phyloP scores from a whole-genome alignment of 2,329 filamentous ascomycete genomes.

The Nigrograna mackinnonii region DNA sequence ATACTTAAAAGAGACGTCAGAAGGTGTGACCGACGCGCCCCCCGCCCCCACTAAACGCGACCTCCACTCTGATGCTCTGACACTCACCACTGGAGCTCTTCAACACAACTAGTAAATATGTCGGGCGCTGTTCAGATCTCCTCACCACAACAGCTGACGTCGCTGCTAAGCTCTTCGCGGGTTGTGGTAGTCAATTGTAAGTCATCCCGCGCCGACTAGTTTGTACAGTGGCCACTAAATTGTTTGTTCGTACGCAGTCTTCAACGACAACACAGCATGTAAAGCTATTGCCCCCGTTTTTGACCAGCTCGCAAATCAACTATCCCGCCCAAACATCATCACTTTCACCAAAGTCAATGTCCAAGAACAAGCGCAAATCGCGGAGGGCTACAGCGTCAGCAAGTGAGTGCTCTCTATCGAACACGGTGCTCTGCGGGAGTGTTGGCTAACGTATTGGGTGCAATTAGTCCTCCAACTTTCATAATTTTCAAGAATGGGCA shows the following conservation, averaged over 20 bases:
- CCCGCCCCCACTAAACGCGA: conserved; percentile 22
- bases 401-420: conserved; percentile 48
- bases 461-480: conserved; percentile 88
- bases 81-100: too few species aligned
- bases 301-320: conserved; percentile 71
- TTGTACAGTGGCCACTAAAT: conserved; percentile 12
- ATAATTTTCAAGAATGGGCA: conserved; percentile 74
- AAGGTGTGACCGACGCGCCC: conserved; percentile 15
- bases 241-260: conserved; percentile 62
- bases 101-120: too few species aligned
- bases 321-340: conserved; percentile 73
- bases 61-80: too few species aligned
- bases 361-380: conserved; percentile 75
- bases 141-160: conserved; percentile 44
- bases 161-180: conserved; percentile 71
- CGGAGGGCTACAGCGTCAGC: conserved; percentile 72
- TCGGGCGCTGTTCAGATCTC: conserved; percentile 48
- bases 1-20: too few species aligned
- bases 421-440: not conserved
- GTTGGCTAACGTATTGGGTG: conserved; percentile 17
- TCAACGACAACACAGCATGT: conserved; percentile 84
- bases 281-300: conserved; percentile 82
- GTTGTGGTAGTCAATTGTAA: conserved; percentile 89
- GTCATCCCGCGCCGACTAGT: conserved; percentile 39
- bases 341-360: conserved; percentile 88